These are phyloP conservation scores for Arabidopsis hybrid DNA, from an alignment of 441 rosid genomes.

Conservation along the genomic window DNA sequence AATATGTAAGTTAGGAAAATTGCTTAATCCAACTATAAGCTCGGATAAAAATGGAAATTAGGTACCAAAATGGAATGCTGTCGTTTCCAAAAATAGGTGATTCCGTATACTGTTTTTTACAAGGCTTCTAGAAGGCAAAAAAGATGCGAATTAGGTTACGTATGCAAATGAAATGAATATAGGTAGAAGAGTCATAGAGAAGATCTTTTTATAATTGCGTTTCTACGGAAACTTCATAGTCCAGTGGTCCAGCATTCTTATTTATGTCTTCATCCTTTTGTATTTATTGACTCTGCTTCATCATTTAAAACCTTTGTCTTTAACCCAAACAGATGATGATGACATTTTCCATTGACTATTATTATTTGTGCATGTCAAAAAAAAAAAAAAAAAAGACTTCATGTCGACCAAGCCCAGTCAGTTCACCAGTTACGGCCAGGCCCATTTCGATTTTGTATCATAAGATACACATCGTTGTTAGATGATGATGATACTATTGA, in stretches of 20 bases:
- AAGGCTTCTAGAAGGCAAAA: slow-evolving; percentile 17
- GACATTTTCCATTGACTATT: neutral
- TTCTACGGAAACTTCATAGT: neutral
- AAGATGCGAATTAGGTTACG: neutral
- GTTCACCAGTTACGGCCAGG: neutral
- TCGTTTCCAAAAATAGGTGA: neutral
- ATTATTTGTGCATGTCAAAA: neutral
- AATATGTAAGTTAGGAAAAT: neutral
- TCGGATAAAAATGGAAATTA: neutral
- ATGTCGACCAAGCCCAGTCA: neutral
- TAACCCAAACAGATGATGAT: neutral
- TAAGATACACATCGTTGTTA: neutral
- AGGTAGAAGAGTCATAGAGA: neutral
- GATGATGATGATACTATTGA: neutral
- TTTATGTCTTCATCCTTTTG: neutral
- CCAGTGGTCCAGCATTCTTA: neutral
- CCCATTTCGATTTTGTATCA: neutral
- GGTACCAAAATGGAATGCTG: neutral
- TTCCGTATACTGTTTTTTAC: neutral
- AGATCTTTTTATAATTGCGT: neutral
- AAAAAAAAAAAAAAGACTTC: neutral
- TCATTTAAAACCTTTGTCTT: neutral
- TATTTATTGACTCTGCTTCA: neutral
- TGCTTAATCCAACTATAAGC: neutral
- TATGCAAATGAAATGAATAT: neutral